Evolutionary conservation across 306 rosid species (phyloP).

Genomic region (Lathyrus tuberosus): DNA sequence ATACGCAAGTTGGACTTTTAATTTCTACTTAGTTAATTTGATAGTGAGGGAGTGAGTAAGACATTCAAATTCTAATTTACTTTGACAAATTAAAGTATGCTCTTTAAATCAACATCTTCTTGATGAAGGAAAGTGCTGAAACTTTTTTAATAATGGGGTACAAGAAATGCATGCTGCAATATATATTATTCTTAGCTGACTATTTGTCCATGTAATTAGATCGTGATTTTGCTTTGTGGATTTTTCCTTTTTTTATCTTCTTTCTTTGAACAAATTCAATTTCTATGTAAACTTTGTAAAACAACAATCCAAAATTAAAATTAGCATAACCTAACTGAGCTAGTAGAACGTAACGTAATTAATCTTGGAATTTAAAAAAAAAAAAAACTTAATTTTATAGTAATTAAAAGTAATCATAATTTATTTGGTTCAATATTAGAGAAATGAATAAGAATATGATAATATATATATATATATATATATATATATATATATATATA

Average conservation of each 20-base stretch:
- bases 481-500: no score
- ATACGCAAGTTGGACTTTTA: neutral
- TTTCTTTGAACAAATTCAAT: neutral
- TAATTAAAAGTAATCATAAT: no score
- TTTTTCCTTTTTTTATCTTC: slow-evolving; percentile 7
- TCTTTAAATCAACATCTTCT: slow-evolving; percentile 55
- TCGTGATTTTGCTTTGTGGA: slow-evolving; percentile 36
- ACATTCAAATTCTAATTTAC: slow-evolving; percentile 33
- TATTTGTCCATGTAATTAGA: slow-evolving; percentile 20
- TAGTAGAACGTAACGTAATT: no score
- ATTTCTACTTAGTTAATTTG: slow-evolving; percentile 12
- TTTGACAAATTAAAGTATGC: slow-evolving; percentile 1
- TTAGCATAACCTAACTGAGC: slow-evolving; percentile 3
- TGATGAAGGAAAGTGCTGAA: slow-evolving; percentile 64
- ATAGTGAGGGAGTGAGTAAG: neutral
- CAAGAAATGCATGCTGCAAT: slow-evolving; percentile 39
- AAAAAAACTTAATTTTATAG: no score
- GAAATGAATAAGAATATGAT: no score
- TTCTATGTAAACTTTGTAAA: slow-evolving; percentile 25
- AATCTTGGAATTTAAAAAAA: no score
- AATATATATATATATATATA: no score
- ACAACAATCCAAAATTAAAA: slow-evolving; percentile 2
- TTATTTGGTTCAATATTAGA: no score
- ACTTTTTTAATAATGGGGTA: slow-evolving; percentile 43
- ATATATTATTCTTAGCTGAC: slow-evolving; percentile 49